Evolutionary conservation across 140 eudicot genomes (phyloP).

Genomic region (Anethum foeniculum): DNA sequence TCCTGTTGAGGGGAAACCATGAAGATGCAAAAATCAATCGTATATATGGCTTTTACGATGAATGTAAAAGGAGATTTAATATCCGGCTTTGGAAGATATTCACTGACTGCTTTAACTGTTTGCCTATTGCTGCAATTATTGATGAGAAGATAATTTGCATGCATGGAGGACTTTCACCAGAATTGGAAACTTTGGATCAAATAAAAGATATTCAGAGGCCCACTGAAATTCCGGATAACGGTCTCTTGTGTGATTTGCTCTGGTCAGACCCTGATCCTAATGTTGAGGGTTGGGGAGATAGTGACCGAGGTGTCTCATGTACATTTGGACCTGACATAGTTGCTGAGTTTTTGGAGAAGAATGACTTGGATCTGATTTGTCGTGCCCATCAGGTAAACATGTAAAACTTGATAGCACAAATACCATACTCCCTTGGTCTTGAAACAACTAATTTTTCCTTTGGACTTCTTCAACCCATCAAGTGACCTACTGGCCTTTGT

Average conservation of each 20-base stretch:
- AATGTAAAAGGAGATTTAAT: slow-evolving; percentile 86
- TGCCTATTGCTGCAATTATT: slow-evolving; percentile 76
- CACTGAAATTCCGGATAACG: slow-evolving; percentile 70
- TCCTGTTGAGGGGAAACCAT: slow-evolving; percentile 83
- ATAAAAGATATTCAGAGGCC: slow-evolving; percentile 64
- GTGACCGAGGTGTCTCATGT: slow-evolving; percentile 91
- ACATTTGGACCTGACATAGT: slow-evolving; percentile 75
- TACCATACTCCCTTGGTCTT: not conserved
- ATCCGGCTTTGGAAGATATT: slow-evolving; percentile 92
- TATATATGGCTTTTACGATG: slow-evolving; percentile 84
- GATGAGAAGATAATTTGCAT: slow-evolving; percentile 80
- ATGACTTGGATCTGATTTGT: slow-evolving; percentile 83
- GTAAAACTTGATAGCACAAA: not conserved
- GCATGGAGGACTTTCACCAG: slow-evolving; percentile 97
- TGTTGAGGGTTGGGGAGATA: slow-evolving; percentile 75
- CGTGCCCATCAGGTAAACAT: slow-evolving; percentile 90
- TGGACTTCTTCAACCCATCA: not conserved
- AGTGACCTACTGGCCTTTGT: not conserved
- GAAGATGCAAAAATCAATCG: slow-evolving; percentile 87
- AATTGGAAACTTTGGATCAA: slow-evolving; percentile 49
- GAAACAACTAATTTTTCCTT: not conserved
- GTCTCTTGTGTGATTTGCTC: slow-evolving; percentile 76
- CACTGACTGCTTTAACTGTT: slow-evolving; percentile 83
- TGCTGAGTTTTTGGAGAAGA: slow-evolving; percentile 55
- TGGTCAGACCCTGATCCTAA: slow-evolving; percentile 85